Percentiles rank a stretch among this genome's conserved stretches.
phyloP scores from a whole-genome alignment of 768 basidiomycete species.

The Phanerochaete carnosa region DNA sequence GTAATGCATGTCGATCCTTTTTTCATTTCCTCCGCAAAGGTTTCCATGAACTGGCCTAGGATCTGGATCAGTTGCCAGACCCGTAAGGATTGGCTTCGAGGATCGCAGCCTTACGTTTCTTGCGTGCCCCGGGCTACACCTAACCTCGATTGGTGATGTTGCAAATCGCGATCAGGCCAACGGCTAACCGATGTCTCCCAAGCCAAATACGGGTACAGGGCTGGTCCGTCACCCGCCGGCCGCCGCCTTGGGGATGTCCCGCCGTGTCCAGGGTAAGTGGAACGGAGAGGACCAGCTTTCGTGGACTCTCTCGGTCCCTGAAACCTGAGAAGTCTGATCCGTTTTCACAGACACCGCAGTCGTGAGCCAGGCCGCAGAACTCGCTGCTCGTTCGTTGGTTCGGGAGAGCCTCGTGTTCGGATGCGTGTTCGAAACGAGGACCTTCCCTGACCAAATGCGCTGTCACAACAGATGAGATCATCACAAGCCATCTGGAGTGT shows the following conservation, averaged over 20 bases:
- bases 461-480: slow-evolving; percentile 5
- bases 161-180: neutral
- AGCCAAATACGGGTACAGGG: neutral
- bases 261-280: neutral
- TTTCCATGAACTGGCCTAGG: neutral
- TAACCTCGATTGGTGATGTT: neutral
- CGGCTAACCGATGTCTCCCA: slow-evolving; percentile 3
- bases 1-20: neutral
- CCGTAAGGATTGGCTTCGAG: neutral
- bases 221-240: neutral
- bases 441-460: neutral
- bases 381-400: too few species aligned
- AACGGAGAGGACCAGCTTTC: neutral
- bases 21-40: neutral
- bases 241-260: neutral
- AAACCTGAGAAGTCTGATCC: slow-evolving; percentile 10
- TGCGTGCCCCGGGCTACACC: neutral
- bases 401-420: too few species aligned
- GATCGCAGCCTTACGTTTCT: neutral
- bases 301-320: slow-evolving; percentile 3
- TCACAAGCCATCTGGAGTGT: neutral
- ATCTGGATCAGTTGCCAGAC: neutral
- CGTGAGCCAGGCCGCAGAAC: neutral
- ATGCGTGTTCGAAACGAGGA: slow-evolving; percentile 6
- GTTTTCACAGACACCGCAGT: slow-evolving; percentile 3